Evolutionary conservation across 106 monocot genomes (phyloP), one percentile per base, ranked within the genome.

Genomic region (Hemerocallis citrina): DNA sequence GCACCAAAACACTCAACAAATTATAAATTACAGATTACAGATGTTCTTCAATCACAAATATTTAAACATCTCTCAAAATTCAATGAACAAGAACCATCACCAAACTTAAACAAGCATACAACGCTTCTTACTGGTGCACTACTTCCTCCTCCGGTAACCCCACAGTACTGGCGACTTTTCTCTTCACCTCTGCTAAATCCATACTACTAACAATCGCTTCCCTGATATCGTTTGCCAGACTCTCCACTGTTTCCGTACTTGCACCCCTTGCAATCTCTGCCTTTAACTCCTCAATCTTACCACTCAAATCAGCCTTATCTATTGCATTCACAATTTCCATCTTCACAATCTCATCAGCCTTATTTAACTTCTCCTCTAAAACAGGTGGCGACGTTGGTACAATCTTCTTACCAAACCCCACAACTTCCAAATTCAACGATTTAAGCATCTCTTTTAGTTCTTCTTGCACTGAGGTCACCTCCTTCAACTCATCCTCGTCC

Each of bases 271-370:
- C 55, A 25, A 86, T 68, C 64, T 78, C 84, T 28, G 70, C 72
- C 68, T 73, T 89, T 56, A 81, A 17, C 34, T 73, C 70, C 2
- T 77, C 70, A 39, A 85, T 61, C 68, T 78, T 89, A 34, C 64
- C 71, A 54, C 61, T 73, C 32, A 81, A 52, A 14, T 81, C 84
- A 14, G 55, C 58, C 4, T 5, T 15, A 23, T 73, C 75, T 4
- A 85, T 72, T 3, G 70, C 78, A 28, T 46, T 76, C 37, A 69
- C 75, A 55, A 85, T 89, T 37, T 89, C 89, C 35, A 34, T 64
- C 48, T 42, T 66, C 8, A 75, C 45, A n/a, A 73, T 31, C 14
- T 68, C 72, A 19, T 89, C 67, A 4, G 75, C 69, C 54, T 75
- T 72, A 20, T 55, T 44, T 25, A 78, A 51, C 42, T 75, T 77